Conservation (phyloP, 371 early-diverging fungal genomes). For the Gilbertella persicaria region DNA sequence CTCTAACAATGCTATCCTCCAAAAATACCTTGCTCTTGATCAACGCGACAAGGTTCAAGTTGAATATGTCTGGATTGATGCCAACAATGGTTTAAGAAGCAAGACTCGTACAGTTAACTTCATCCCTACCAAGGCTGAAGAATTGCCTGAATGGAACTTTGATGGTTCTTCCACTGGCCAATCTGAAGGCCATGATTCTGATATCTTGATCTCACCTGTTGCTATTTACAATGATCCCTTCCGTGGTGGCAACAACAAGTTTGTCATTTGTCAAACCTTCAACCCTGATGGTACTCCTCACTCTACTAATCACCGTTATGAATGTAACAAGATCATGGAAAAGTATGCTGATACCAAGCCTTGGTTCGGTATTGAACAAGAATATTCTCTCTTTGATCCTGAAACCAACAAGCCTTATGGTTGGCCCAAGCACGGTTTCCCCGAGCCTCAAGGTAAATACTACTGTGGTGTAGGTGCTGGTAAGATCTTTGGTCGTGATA, state of each 20-base stretch:
- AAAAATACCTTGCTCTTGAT: conserved; percentile 56
- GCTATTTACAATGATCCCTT: conserved; percentile 63
- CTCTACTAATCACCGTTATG: conserved; percentile 54
- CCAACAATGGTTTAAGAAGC: conserved; percentile 43
- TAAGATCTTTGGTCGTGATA: conserved; percentile 59
- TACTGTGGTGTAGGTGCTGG: conserved; percentile 60
- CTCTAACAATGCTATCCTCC: conserved; percentile 48
- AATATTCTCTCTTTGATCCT: conserved; percentile 58
- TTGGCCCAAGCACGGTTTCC: conserved; percentile 64
- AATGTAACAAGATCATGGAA: conserved; percentile 49
- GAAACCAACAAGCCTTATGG: conserved; percentile 55
- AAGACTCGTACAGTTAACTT: conserved; percentile 53
- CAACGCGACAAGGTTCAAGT: conserved; percentile 59
- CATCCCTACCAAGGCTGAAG: conserved; percentile 38
- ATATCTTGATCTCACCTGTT: conserved; percentile 58
- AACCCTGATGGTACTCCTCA: conserved; percentile 62
- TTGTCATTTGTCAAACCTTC: conserved; percentile 59
- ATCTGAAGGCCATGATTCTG: conserved; percentile 64
- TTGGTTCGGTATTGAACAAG: conserved; percentile 71
- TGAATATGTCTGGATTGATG: conserved; percentile 68
- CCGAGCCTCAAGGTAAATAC: conserved; percentile 61
- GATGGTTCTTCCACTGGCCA: conserved; percentile 68
- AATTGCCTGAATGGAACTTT: conserved; percentile 64
- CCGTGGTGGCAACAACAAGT: conserved; percentile 63
- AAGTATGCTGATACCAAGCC: conserved; percentile 46